phyloP scores from a whole-genome alignment of 305 asterid genomes.

The Caryopteris hybrid region DNA sequence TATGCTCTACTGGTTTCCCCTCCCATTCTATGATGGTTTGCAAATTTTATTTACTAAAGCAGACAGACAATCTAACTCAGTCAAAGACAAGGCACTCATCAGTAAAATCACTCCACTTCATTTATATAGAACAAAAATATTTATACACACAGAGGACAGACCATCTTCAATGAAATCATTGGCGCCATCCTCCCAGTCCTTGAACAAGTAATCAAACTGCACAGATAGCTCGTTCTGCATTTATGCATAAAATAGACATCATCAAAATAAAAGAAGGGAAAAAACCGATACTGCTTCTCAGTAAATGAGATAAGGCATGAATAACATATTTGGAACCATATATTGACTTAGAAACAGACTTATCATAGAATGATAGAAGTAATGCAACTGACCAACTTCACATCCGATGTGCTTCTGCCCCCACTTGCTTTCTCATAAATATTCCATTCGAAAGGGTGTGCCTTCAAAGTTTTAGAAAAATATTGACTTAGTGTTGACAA shows the following conservation, averaged over 20 bases:
- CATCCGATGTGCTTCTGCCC: constrained; percentile 37
- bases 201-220: constrained; percentile 93
- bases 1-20: constrained; percentile 6
- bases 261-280: constrained; percentile 18
- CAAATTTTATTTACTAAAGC: constrained; percentile 21
- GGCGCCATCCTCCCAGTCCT: constrained; percentile 88
- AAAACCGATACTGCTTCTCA: not conserved
- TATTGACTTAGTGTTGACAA: constrained; percentile 12
- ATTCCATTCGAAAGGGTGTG: constrained; percentile 60
- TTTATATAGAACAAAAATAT: constrained; percentile 23
- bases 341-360: not conserved
- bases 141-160: constrained; percentile 36
- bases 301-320: constrained; percentile 14
- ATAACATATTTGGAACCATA: not conserved
- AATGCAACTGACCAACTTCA: constrained; percentile 54
- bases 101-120: constrained; percentile 20
- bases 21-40: constrained; percentile 15
- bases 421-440: constrained; percentile 36
- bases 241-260: constrained; percentile 19
- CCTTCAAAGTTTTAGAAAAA: constrained; percentile 41
- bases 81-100: constrained; percentile 20
- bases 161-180: constrained; percentile 49
- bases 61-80: constrained; percentile 21
- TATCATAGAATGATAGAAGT: not conserved
- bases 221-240: constrained; percentile 83